Evolutionary conservation across 1,284 basidiomycete species (phyloP).

Genomic region (Fomitiporia mediterranea): DNA sequence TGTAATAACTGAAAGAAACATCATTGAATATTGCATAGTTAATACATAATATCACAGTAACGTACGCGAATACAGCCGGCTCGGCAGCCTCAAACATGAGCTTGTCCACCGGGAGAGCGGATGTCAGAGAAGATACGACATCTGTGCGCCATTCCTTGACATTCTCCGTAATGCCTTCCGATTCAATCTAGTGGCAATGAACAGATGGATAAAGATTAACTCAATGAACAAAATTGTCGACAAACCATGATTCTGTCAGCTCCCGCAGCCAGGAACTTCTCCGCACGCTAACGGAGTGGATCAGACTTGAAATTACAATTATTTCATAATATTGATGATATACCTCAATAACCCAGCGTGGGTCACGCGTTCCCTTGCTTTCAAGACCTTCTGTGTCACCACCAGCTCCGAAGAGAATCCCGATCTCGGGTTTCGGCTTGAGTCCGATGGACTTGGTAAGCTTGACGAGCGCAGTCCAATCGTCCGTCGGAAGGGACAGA

Average conservation of each 20-base stretch:
- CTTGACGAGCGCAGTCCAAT: constrained; percentile 40
- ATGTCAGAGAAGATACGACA: constrained; percentile 40
- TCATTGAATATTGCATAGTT: no score
- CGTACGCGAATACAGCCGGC: constrained; percentile 30
- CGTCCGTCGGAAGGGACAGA: constrained; percentile 42
- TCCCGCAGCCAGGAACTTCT: constrained; percentile 39
- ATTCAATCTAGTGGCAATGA: constrained; percentile 33
- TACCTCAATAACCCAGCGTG: constrained; percentile 38
- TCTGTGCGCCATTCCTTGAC: constrained; percentile 40
- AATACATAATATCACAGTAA: constrained; percentile 24
- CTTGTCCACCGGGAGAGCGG: constrained; percentile 38
- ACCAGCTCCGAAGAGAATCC: constrained; percentile 43
- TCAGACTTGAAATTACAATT: not conserved
- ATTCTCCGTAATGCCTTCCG: constrained; percentile 46
- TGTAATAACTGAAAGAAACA: constrained; percentile 30
- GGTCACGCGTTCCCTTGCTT: constrained; percentile 38
- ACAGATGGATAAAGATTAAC: not conserved
- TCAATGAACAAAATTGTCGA: not conserved
- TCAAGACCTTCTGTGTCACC: constrained; percentile 42
- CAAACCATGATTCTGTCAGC: constrained; percentile 27
- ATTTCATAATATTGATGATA: not conserved
- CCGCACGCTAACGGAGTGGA: constrained; percentile 29
- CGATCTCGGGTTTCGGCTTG: constrained; percentile 44
- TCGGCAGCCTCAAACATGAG: constrained; percentile 48
- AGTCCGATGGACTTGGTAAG: constrained; percentile 37